A percentile compares a stretch with the other conserved stretches of the same genome.
phyloP scores from a whole-genome alignment of 2,329 filamentous ascomycete species.

The Cercospora citrullina region DNA sequence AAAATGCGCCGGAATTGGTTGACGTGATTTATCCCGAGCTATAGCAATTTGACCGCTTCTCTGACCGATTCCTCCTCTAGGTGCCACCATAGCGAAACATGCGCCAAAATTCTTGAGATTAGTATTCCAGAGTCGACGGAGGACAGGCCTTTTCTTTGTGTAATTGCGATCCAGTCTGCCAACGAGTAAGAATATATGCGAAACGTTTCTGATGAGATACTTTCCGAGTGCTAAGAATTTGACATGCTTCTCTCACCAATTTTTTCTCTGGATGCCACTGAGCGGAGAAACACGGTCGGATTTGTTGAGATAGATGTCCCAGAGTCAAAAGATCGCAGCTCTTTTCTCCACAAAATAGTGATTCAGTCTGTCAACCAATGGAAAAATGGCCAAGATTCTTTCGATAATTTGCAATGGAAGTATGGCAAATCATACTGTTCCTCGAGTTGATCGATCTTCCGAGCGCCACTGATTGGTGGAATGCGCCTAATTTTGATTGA shows the following conservation, averaged over 20 bases:
- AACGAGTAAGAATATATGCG: not conserved
- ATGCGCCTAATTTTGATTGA: no score
- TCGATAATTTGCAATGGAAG: not conserved
- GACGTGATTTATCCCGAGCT: no score
- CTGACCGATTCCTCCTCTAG: not conserved
- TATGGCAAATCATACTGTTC: not conserved
- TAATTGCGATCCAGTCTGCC: not conserved
- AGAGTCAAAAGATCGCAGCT: no score
- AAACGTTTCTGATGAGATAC: no score
- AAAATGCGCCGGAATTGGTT: not conserved
- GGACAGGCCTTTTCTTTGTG: no score
- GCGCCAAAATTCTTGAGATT: not conserved
- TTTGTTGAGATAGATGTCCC: no score
- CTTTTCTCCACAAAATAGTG: no score
- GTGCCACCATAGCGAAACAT: not conserved
- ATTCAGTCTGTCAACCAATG: no score
- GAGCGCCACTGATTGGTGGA: no score
- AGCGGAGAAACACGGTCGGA: not conserved
- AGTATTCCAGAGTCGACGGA: not conserved
- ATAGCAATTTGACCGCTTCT: not conserved
- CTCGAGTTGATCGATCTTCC: no score
- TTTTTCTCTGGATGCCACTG: not conserved
- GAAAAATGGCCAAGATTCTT: not conserved
- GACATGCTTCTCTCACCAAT: not conserved
- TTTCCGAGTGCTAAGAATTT: not conserved